Evolutionary conservation across 179 eudicot genomes (phyloP).

Genomic region (Camellia oleifera): DNA sequence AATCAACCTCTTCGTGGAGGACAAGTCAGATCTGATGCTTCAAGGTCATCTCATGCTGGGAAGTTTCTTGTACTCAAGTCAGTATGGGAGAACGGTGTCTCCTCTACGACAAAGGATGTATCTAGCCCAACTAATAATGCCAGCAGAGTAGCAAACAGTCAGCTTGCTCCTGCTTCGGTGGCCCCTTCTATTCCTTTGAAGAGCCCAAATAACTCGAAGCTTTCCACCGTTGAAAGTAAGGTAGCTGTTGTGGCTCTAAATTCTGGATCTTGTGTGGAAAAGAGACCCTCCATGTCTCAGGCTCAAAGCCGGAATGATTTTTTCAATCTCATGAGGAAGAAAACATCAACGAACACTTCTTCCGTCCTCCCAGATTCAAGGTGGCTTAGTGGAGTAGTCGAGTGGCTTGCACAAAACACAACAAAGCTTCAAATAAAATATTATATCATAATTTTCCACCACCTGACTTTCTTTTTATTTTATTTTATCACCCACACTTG

Average conservation of each 20-base stretch:
- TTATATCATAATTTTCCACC: too few relatives aligned
- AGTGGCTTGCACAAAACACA: too few relatives aligned
- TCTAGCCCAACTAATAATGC: slow-evolving; percentile 29
- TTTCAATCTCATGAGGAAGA: slow-evolving; percentile 80
- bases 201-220: slow-evolving; percentile 33
- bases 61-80: slow-evolving; percentile 65
- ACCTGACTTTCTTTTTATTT: too few relatives aligned
- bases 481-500: too few relatives aligned
- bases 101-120: slow-evolving; percentile 42
- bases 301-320: slow-evolving; percentile 74
- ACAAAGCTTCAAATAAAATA: too few relatives aligned
- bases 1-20: slow-evolving; percentile 42
- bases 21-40: slow-evolving; percentile 45
- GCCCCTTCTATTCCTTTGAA: slow-evolving; percentile 36
- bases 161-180: slow-evolving; percentile 32
- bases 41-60: slow-evolving; percentile 44
- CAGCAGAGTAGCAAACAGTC: slow-evolving; percentile 40
- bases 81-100: slow-evolving; percentile 49
- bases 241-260: slow-evolving; percentile 34
- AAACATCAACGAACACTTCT: slow-evolving; percentile 38
- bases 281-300: slow-evolving; percentile 53
- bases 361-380: slow-evolving; percentile 25
- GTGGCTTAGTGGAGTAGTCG: too few relatives aligned
- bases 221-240: slow-evolving; percentile 40
- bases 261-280: slow-evolving; percentile 41